These are phyloP conservation scores for Solanum chiquidenum DNA, from an alignment of 257 asterid species.

Conservation along the genomic window DNA sequence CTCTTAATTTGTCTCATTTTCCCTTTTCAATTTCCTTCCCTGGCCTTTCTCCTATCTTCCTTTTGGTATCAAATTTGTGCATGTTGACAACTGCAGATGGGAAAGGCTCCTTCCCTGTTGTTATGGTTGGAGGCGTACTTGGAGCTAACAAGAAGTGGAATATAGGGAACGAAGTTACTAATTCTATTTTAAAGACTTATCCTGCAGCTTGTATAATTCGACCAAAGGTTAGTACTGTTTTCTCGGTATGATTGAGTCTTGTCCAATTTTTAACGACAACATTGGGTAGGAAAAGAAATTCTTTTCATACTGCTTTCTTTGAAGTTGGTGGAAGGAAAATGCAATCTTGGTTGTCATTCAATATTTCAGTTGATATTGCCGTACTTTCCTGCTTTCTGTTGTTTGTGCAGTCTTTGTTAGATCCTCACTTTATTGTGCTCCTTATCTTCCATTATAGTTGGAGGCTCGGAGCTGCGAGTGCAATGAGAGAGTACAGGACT, in stretches of 20 bases:
- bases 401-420: neutral
- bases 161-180: conserved; percentile 62
- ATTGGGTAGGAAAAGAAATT: neutral
- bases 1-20: neutral
- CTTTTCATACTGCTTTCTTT: neutral
- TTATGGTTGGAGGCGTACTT: conserved; percentile 92
- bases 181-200: conserved; percentile 53
- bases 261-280: neutral
- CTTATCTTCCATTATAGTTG: neutral
- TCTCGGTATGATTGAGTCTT: neutral
- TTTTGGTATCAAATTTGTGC: neutral
- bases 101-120: conserved; percentile 66
- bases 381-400: neutral
- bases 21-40: neutral
- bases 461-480: neutral
- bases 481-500: neutral
- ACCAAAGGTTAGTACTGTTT: conserved; percentile 56
- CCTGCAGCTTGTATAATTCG: conserved; percentile 65
- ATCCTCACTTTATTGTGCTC: neutral
- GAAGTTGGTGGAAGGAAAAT: neutral
- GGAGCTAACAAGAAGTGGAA: conserved; percentile 82
- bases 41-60: neutral
- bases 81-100: conserved; percentile 47
- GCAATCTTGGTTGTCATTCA: neutral
- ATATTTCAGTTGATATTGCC: neutral